These are phyloP conservation scores for Houttuynia cordata DNA, from an alignment of 164 flowering plant species.

Conservation along the genomic window DNA sequence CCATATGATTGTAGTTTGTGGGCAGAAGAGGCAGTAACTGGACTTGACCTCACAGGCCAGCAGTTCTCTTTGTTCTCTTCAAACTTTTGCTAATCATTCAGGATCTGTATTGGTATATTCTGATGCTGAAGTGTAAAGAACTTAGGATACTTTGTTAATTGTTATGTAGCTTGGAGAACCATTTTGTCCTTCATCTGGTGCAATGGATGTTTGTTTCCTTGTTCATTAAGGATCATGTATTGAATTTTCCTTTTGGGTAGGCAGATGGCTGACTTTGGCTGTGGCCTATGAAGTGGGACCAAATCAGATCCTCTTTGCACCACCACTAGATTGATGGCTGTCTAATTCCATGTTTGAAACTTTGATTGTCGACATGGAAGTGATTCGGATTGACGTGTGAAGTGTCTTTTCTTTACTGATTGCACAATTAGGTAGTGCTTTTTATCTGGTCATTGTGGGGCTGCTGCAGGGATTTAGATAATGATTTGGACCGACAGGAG, in stretches of 20 bases:
- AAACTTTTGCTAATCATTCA: neutral
- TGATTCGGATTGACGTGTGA: neutral
- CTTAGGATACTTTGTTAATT: no score
- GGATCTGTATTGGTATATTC: neutral
- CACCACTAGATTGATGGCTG: neutral
- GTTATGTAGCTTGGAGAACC: neutral
- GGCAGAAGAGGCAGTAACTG: neutral
- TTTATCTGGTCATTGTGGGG: neutral
- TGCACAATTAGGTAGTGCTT: slow-evolving; percentile 13
- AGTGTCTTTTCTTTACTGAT: neutral
- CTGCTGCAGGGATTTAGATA: neutral
- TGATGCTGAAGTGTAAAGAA: neutral
- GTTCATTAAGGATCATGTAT: neutral
- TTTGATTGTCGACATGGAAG: neutral
- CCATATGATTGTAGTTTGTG: neutral
- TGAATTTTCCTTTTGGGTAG: neutral
- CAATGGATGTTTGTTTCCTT: neutral
- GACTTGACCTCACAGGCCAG: slow-evolving; percentile 2
- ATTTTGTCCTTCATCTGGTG: neutral
- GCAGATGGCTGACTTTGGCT: neutral
- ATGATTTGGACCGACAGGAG: neutral
- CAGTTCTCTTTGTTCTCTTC: slow-evolving; percentile 4
- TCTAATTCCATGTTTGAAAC: neutral
- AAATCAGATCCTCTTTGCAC: neutral
- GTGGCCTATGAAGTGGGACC: neutral